Evolutionary conservation across 441 rosid genomes (phyloP).

Genomic region (Mallotus repandus): DNA sequence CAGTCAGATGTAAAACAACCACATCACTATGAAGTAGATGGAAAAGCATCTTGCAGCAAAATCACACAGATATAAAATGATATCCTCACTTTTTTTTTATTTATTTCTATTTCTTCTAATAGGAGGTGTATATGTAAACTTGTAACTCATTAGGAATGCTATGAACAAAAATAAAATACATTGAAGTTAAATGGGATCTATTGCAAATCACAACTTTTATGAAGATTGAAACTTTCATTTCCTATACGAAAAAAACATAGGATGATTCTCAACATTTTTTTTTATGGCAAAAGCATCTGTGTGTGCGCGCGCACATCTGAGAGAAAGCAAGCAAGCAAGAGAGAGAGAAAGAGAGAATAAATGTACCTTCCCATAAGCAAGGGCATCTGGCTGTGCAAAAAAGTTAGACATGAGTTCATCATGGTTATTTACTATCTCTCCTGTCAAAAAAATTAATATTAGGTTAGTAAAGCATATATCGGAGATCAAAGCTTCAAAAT

Average conservation of each 20-base stretch:
- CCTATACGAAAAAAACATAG: too few species aligned
- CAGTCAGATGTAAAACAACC: constrained; percentile 8
- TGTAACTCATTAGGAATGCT: not conserved
- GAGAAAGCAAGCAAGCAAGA: too few species aligned
- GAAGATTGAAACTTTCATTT: too few species aligned
- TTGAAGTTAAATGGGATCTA: too few species aligned
- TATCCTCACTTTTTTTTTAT: too few species aligned
- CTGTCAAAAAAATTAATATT: constrained; percentile 36
- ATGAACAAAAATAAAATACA: too few species aligned
- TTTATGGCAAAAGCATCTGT: too few species aligned
- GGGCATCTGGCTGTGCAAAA: constrained; percentile 98
- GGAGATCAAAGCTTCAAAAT: constrained; percentile 17
- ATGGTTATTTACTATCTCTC: constrained; percentile 89
- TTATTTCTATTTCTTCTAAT: not conserved
- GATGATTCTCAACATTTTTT: too few species aligned
- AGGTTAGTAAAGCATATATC: constrained; percentile 1
- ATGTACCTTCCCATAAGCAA: constrained; percentile 92
- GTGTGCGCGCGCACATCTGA: too few species aligned
- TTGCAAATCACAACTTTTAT: too few species aligned
- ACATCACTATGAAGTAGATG: constrained; percentile 1
- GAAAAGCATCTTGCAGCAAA: not conserved
- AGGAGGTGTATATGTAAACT: not conserved
- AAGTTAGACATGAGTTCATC: constrained; percentile 99
- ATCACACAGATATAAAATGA: not conserved
- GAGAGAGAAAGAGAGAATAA: not conserved